Base-by-base conservation (phyloP, 306 rosid genomes). In the Luffa aegyptiaca region DNA sequence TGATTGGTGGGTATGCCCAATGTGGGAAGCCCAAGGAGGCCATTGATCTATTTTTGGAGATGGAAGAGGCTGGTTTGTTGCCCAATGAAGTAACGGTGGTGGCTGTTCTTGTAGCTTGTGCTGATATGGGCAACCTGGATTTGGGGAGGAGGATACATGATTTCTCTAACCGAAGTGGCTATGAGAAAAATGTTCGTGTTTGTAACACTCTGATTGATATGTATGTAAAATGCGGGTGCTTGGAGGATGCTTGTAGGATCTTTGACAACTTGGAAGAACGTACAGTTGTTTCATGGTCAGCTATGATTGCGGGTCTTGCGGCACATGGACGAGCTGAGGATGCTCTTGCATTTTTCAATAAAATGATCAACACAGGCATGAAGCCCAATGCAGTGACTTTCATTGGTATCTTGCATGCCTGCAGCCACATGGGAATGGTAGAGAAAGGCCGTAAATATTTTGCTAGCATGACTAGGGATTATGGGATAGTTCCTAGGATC, bases 191-290 rank as follows among this genome's bases (percentile, higher is more conserved):
- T 42, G 62, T 45, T 57, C 85, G 84, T 39, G 46, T 90, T 66
- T 88, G 81, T 18, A 86, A 87, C 66, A 86, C 88, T 51, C 65
- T 86, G 76, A 90, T 88, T 41, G 88, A 86, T 80, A 88, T 84
- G 90, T 89, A 83, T 77, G 85, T 84, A 45, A 88, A 90, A 82
- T 90, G 93, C 82, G 91, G 91, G 8, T 90, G 90, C 84, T 79
- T 90, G 81, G 82, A 86, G 59, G 87, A 83, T 11, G 88, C 91
- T 64, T 72, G 17, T 26, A 61, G 45, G 52, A 85, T 86, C 56
- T 90, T 88, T 18, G 58, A 80, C 39, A 58, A 35, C 59, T 82
- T 85, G 86, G 73, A 80, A 59, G 87, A 75, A 53, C 84, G 79
- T 36, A 86, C 88, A 1, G 79, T 88, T 45, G 90, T 88, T n/a